These are phyloP conservation scores for Kitagawia praeruptora DNA, from an alignment of 129 eudicot genomes.

Conservation along the genomic window DNA sequence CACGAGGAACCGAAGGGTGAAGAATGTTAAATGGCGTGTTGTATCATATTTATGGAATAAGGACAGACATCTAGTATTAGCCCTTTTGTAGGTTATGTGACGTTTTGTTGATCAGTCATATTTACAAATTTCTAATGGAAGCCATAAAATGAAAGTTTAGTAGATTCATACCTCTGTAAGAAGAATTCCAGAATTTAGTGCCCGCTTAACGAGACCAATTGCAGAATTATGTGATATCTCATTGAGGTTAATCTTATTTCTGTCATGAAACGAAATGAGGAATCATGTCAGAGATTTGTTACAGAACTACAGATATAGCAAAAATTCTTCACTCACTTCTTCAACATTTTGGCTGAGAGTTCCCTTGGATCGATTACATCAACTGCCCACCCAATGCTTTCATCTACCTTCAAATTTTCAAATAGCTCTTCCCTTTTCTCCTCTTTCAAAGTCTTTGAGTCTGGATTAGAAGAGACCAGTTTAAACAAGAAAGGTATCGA, in stretches of 20 bases:
- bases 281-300: conserved; percentile 7
- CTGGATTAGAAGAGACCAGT: conserved; percentile 25
- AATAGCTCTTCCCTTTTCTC: conserved; percentile 89
- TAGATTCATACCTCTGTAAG: conserved; percentile 60
- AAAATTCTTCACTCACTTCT: conserved; percentile 49
- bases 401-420: conserved; percentile 71
- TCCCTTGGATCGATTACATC: conserved; percentile 95
- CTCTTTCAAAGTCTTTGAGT: conserved; percentile 93
- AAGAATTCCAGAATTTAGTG: conserved; percentile 67
- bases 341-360: conserved; percentile 91
- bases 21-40: neutral
- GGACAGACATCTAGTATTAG: neutral
- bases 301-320: neutral
- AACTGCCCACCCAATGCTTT: conserved; percentile 87
- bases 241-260: conserved; percentile 81
- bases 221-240: conserved; percentile 95
- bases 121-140: neutral
- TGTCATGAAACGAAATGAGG: conserved; percentile 22
- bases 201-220: conserved; percentile 74
- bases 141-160: neutral
- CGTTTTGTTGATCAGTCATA: neutral
- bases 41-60: neutral
- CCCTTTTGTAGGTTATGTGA: neutral
- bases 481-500: neutral
- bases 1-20: neutral